Base-by-base conservation (phyloP, 2,329 filamentous ascomycete species). In the Coniochaeta pulveracea region DNA sequence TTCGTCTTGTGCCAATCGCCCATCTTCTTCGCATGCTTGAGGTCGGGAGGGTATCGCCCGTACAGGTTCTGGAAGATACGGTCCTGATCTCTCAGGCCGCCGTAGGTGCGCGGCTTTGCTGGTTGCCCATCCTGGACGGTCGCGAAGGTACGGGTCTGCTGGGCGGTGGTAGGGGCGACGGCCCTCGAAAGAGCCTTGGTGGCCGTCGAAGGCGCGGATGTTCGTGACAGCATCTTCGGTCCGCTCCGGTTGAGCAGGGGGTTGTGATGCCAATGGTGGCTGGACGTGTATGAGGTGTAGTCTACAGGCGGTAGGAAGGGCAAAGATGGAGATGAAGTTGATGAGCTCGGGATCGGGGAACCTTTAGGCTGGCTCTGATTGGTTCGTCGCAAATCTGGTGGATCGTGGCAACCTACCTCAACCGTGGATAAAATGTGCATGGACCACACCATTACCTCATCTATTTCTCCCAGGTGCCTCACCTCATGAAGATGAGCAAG, bases 1-100 rank as follows among this genome's bases (percentile, higher is more conserved):
- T 98, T 98, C 36, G 91, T 98, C 73, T 93, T 94, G 69, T 98
- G 77, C 91, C 91, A 98, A 61, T 96, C 91, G 48, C 91, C 91
- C 72, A 93, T 93, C 66, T 93, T 94, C 79, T 85, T 88, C 34
- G 91, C 88, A 54, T 78, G 85, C 69, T 91, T 89, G 48, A 98
- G 65, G 58, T 95, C 88, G 42, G 86, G 73, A 34, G 85, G 86
- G 64, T 85, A 85, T 56, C 91, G 85, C 51, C 85, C 80, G 66
- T 98, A 98, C 38, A 98, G 72, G 65, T 98, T 98, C 67, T 93
- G 88, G 66, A 98, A 98, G 63, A 98, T 98, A 51, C 91, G 80
- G 65, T 98, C 91, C 66, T 96, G 86, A 58, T 98, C 91, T 64
- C 77, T 83, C 48, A 98, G 72, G 37, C 85, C 86, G 50, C 91